Percentiles rank a stretch among this genome's conserved stretches.
Evolutionary conservation across 768 basidiomycete genomes (phyloP).

Genomic region (Russula lepida): DNA sequence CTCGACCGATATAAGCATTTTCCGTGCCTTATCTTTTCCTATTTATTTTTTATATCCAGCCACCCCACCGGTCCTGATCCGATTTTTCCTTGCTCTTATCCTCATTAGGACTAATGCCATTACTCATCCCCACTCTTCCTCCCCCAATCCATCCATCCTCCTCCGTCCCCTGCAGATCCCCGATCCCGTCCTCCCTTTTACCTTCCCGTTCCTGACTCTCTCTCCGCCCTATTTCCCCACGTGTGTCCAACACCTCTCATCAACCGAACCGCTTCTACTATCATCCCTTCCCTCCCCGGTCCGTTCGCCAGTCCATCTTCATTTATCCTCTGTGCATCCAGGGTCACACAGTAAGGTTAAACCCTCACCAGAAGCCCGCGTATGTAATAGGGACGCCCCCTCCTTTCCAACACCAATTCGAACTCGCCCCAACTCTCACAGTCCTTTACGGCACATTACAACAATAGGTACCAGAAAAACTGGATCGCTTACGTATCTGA

Average conservation of each 20-base stretch:
- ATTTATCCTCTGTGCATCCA: background rate
- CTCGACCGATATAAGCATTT: constrained; percentile 14
- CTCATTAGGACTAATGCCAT: constrained; percentile 15
- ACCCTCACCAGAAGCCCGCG: constrained; percentile 3
- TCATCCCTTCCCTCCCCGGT: background rate
- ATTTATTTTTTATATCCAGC: background rate
- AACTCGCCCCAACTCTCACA: background rate
- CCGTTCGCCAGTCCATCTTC: background rate
- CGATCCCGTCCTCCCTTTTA: background rate
- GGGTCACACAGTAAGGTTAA: constrained; percentile 1
- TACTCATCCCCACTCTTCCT: background rate
- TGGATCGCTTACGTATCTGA: constrained; percentile 7
- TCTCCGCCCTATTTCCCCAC: background rate
- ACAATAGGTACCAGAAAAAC: constrained; percentile 6
- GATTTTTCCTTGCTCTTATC: constrained; percentile 19
- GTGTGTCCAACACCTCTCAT: background rate
- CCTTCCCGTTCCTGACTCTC: constrained; percentile 6
- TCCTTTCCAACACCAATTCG: background rate
- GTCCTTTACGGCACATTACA: constrained; percentile 7
- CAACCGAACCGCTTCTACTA: background rate
- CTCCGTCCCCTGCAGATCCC: constrained; percentile 8
- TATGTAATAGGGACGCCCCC: background rate
- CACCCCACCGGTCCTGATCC: background rate
- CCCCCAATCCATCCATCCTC: background rate
- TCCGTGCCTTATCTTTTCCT: constrained; percentile 15